Evolutionary conservation across 139 green algal genomes (phyloP), one percentile per base, ranked within the genome.

Genomic region (Chlorella sp.): DNA sequence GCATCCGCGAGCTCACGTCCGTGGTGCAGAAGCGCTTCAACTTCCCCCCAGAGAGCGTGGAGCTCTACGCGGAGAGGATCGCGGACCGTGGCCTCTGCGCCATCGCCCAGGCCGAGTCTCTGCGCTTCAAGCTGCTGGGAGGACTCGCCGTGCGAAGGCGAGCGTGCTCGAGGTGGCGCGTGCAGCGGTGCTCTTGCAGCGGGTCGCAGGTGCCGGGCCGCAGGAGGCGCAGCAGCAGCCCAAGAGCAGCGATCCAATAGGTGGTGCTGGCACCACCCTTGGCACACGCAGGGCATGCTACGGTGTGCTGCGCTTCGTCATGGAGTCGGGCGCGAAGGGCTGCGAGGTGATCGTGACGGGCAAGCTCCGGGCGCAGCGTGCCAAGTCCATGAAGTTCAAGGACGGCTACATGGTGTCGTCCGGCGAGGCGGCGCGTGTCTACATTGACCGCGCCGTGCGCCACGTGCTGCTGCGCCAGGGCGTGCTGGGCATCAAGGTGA

Each of bases 331-430:
- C 24, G 96, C 96, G 74, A 99, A 99, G 91, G 96, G 96, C 66
- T 98, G 94, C 85, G 96, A 99, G 88, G 94, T 99, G 35, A 96
- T 99, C 78, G 96, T 99, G 30, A 93, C 85, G 32, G 96, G 96
- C 83, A 99, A 99, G 90, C 86, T 99, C 32, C 87, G 96, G 24
- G 96, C 95, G 5, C 87, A 93, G 82, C 92, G 96, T 88, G 96
- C 95, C 80, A 99, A 99, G 92, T 78, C 80, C 77, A 99, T 99
- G 96, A 99, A 99, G 91, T 99, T 99, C 93, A 97, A 97, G 78
- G 90, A 96, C 67, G 91, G 90, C 32, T 95, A 95, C 86, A 96
- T 95, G 91, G 89, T 94, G 1, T 95, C 91, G 31, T 92, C 88
- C 31, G 96, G 96, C 68, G 74, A 96, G 74, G 95, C 95, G 5